Conservation (phyloP, 192 early-diverging fungal species). For the Chytriomyces hyalinus region DNA sequence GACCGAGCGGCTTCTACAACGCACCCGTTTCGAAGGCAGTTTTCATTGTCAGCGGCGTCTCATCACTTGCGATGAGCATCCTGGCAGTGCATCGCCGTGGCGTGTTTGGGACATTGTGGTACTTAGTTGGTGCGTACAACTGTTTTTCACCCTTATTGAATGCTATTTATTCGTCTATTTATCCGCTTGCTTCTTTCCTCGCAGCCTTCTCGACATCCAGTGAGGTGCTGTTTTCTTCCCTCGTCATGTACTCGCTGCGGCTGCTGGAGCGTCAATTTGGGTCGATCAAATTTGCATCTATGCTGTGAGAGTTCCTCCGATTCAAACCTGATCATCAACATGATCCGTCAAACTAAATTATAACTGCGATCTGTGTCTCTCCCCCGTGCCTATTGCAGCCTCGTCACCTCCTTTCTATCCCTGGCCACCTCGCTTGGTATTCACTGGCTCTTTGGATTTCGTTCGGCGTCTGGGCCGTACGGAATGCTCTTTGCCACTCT, state of each 20-base stretch:
- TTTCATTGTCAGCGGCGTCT: constrained; percentile 42
- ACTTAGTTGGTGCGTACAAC: background rate
- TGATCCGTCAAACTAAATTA: too few relatives aligned
- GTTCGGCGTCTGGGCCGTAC: constrained; percentile 41
- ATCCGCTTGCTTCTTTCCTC: background rate
- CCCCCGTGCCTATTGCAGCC: too few relatives aligned
- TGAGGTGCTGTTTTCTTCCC: constrained; percentile 47
- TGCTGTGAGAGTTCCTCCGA: too few relatives aligned
- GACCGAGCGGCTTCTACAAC: constrained; percentile 41
- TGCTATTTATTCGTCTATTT: too few relatives aligned
- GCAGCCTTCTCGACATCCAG: constrained; percentile 39
- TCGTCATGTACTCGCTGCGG: constrained; percentile 49
- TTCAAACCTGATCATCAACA: too few relatives aligned
- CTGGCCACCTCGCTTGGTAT: background rate
- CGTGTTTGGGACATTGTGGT: background rate
- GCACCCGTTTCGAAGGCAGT: constrained; percentile 53
- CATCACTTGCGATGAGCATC: constrained; percentile 33
- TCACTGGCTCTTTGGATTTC: background rate
- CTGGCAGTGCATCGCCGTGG: constrained; percentile 5
- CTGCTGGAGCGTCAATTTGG: constrained; percentile 49
- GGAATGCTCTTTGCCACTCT: constrained; percentile 45
- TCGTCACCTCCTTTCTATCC: too few relatives aligned
- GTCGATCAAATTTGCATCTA: constrained; percentile 40
- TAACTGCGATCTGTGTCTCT: too few relatives aligned
- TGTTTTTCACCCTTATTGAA: background rate